These are phyloP conservation scores for Kodamaea laetipori DNA, from an alignment of 805 yeast species.

Conservation along the genomic window DNA sequence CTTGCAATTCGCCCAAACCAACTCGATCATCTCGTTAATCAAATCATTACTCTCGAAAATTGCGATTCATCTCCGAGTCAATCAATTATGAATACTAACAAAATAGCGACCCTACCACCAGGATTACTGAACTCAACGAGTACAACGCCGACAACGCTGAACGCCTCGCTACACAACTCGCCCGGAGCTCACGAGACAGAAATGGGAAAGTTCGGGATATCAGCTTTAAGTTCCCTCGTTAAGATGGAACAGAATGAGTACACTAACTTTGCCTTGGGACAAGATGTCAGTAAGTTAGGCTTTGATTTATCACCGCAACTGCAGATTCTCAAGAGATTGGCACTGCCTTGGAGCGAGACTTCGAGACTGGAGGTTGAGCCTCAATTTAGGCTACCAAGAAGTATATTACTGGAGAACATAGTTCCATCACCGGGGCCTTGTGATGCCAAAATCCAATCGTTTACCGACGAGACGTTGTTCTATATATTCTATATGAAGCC, in stretches of 20 bases:
- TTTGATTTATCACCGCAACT: constrained; percentile 52
- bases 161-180: constrained; percentile 7
- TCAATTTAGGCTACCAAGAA: constrained; percentile 61
- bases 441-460: constrained; percentile 54
- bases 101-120: constrained; percentile 29
- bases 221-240: constrained; percentile 61
- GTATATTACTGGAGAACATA: constrained; percentile 34
- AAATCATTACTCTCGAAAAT: no score
- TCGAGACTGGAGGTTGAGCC: constrained; percentile 91
- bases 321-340: constrained; percentile 64
- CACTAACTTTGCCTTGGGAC: constrained; percentile 70
- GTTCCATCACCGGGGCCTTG: constrained; percentile 45
- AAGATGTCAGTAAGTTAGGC: constrained; percentile 69
- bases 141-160: constrained; percentile 3
- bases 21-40: no score
- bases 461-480: constrained; percentile 90
- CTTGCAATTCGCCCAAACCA: no score
- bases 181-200: not conserved
- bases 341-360: constrained; percentile 96
- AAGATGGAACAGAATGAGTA: constrained; percentile 64
- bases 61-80: no score
- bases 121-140: constrained; percentile 21
- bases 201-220: constrained; percentile 60
- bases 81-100: no score
- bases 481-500: constrained; percentile 94